These are phyloP conservation scores for Arthrobotrys conoides DNA, from an alignment of 2,329 filamentous ascomycete species.

Conservation along the genomic window DNA sequence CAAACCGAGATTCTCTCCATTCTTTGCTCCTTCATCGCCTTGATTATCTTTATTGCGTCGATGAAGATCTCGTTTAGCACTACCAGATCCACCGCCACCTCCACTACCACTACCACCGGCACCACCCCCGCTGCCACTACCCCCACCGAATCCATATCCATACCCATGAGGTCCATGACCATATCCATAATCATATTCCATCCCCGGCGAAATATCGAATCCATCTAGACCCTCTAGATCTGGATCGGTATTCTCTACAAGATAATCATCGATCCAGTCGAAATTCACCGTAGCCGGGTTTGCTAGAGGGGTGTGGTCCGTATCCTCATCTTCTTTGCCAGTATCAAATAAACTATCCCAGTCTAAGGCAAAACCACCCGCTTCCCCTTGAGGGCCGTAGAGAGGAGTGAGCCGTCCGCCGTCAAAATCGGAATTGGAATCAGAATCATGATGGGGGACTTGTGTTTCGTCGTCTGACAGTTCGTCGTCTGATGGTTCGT, in stretches of 20 bases:
- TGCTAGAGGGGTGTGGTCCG: background rate
- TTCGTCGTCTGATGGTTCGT: too few relatives aligned
- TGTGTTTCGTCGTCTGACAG: too few relatives aligned
- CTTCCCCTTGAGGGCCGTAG: background rate
- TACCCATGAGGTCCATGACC: background rate
- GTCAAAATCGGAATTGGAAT: too few relatives aligned
- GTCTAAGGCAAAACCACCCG: too few relatives aligned
- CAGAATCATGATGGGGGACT: too few relatives aligned
- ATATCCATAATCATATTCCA: background rate
- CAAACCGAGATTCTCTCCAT: background rate
- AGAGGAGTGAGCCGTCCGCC: background rate
- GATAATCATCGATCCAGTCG: background rate
- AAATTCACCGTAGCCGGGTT: background rate
- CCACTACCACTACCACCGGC: background rate
- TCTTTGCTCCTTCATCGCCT: background rate
- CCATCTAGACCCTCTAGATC: background rate
- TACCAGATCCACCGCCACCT: background rate
- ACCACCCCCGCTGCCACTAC: background rate
- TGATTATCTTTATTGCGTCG: background rate
- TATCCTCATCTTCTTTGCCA: too few relatives aligned
- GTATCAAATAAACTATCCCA: too few relatives aligned
- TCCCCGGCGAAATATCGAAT: background rate
- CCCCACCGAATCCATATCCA: too few relatives aligned
- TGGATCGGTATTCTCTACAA: too few relatives aligned
- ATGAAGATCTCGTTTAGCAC: background rate